Conservation (phyloP, 2,329 filamentous ascomycete species). For the Trichoderma cornu-damae region DNA sequence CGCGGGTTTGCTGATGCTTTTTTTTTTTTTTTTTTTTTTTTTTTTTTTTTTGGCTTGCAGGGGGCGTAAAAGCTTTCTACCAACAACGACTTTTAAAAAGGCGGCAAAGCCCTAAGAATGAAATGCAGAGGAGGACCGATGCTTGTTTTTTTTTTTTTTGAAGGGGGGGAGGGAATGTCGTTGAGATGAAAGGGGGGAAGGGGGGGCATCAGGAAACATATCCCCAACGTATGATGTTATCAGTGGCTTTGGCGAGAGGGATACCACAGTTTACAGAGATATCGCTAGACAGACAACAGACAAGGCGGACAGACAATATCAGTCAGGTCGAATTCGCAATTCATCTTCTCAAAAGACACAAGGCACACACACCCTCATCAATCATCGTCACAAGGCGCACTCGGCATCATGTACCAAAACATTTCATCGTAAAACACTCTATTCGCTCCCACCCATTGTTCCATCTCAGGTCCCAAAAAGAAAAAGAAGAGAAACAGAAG, state of each 20-base stretch:
- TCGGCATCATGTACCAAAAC: not conserved
- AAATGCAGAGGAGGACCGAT: not conserved
- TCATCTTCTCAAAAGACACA: not conserved
- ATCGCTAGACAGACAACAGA: no score
- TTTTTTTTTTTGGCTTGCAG: no score
- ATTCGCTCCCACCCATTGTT: not conserved
- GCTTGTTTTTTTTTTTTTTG: no score
- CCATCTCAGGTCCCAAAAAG: not conserved
- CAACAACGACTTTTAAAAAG: constrained; percentile 23
- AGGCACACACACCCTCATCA: no score
- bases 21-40: no score
- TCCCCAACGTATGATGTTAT: not conserved
- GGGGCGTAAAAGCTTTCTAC: constrained; percentile 22
- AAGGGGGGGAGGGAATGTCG: not conserved
- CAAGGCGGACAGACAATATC: not conserved
- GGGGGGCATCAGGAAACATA: not conserved
- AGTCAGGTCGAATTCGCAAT: not conserved
- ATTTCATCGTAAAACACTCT: not conserved
- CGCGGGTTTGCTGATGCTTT: not conserved
- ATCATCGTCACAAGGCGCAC: not conserved
- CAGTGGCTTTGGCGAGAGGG: not conserved
- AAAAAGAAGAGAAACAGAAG: no score
- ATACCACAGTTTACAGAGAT: not conserved
- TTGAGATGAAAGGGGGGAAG: not conserved
- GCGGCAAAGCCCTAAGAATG: not conserved